Percentiles rank a stretch among this genome's conserved stretches.
These are phyloP conservation scores for Lactarius indigo DNA, from an alignment of 768 basidiomycete species.

Conservation along the genomic window DNA sequence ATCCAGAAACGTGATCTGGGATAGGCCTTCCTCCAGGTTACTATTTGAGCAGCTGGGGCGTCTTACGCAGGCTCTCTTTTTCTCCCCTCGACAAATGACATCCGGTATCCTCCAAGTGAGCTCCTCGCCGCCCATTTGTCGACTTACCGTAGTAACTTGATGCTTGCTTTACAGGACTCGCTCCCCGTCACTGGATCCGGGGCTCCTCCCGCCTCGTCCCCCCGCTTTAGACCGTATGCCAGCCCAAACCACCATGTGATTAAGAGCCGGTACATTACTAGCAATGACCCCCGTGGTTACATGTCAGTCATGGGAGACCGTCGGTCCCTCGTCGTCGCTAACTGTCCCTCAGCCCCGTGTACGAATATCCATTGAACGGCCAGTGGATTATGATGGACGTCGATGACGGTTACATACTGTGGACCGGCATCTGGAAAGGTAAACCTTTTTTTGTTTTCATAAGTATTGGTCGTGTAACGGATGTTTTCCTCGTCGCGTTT, in stretches of 20 bases:
- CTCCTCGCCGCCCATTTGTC: not conserved
- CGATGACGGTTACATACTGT: conserved; percentile 87
- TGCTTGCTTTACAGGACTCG: conserved; percentile 31
- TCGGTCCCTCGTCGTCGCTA: conserved; percentile 9
- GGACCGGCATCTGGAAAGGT: conserved; percentile 97
- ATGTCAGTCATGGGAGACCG: conserved; percentile 50
- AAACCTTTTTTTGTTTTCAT: conserved; percentile 19
- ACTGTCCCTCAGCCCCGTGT: conserved; percentile 57
- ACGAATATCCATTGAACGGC: conserved; percentile 84
- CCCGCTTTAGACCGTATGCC: conserved; percentile 63
- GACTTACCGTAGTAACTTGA: not conserved
- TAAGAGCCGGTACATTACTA: conserved; percentile 85
- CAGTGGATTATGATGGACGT: conserved; percentile 97
- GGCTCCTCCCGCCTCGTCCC: conserved; percentile 25
- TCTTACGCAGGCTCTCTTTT: conserved; percentile 28
- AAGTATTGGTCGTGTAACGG: not conserved
- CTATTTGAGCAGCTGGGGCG: conserved; percentile 20
- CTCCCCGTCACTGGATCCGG: conserved; percentile 30
- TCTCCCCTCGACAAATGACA: conserved; percentile 31
- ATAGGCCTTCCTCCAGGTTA: conserved; percentile 19
- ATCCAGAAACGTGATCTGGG: conserved; percentile 22
- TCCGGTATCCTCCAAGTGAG: conserved; percentile 33
- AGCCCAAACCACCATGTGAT: conserved; percentile 77
- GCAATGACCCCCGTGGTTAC: conserved; percentile 85
- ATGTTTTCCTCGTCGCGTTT: conserved; percentile 19